Base-by-base conservation (phyloP, 805 yeast species). In the Candida glaebosa region DNA sequence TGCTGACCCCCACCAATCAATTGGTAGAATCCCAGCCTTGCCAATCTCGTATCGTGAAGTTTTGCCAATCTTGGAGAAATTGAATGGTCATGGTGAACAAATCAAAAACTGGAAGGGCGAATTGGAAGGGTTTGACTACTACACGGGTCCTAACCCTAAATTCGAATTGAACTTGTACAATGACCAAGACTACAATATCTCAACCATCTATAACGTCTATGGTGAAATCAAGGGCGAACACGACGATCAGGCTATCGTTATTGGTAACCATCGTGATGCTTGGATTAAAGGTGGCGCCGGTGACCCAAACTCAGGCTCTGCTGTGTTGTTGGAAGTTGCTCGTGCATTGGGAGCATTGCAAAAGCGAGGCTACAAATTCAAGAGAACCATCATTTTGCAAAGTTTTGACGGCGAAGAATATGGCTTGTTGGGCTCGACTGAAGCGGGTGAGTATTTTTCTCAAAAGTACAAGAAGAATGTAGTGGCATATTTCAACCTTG, bases 401-500 rank as follows among this genome's bases (percentile, higher is more conserved):
- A 58, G 67, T 47, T 70, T 56, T 51, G 75, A 70, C 47, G 75
- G 73, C 33, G 75, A 70, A 48, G 75, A 70, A 51, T 73, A 73
- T 48, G 81, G 81, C 1, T 61, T 69, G 45, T 49, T 78, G 36
- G 82, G 82, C 5, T 75, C 81, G 1, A 76, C 82, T 3, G 82
- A 77, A 52, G 73, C 54, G 48, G 83, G 79, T 31, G 82, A 78
- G 57, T 69, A 61, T 47, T 68, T 69, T 39, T 61, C 73, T 14
- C 60, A 58, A 24, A 45, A 50, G 6, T 61, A 76, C 45, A 61
- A 63, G 39, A 60, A 59, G 34, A 68, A 72, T 15, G 73, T 73
- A 4, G 71, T 78, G 17, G 75, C 75, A 1, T 78, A 76, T 51
- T 56, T 78, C 42, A 77, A 78, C 51, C 52, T 77, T 53, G 81